phyloP scores from a whole-genome alignment of 2,329 filamentous ascomycete genomes.

The Epicoccum nigrum region DNA sequence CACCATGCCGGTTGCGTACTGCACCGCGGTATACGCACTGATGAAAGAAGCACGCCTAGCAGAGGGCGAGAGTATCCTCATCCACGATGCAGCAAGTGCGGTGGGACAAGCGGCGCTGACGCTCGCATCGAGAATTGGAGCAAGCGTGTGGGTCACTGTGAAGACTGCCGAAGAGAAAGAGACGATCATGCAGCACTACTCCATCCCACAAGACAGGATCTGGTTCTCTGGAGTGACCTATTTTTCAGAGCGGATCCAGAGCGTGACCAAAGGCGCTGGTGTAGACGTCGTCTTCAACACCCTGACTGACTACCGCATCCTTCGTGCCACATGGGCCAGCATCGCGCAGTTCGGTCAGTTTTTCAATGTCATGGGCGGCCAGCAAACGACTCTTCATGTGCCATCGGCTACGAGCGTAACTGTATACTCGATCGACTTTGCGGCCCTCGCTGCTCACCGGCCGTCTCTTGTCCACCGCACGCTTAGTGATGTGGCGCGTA shows the following conservation, averaged over 20 bases:
- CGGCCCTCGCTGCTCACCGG: constrained; percentile 19
- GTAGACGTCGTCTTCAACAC: constrained; percentile 46
- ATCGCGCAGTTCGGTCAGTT: constrained; percentile 46
- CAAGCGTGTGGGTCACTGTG: constrained; percentile 34
- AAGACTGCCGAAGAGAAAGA: constrained; percentile 29
- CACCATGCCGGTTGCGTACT: constrained; percentile 28
- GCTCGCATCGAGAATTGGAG: constrained; percentile 31
- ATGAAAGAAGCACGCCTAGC: constrained; percentile 35
- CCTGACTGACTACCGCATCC: constrained; percentile 21
- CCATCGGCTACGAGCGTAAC: constrained; percentile 20
- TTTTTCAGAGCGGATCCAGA: constrained; percentile 32
- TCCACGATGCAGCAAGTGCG: constrained; percentile 37
- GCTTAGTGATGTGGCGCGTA: constrained; percentile 22
- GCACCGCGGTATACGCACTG: constrained; percentile 37
- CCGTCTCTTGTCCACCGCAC: constrained; percentile 23
- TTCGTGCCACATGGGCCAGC: constrained; percentile 51
- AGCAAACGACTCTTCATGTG: not conserved
- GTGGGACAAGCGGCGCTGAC: constrained; percentile 40
- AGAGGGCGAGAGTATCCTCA: constrained; percentile 41
- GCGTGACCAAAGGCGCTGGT: constrained; percentile 37
- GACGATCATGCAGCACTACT: constrained; percentile 23
- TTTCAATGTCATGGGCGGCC: constrained; percentile 6
- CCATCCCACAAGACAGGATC: constrained; percentile 38
- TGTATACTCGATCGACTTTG: constrained; percentile 21
- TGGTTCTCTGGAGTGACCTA: constrained; percentile 32